Evolutionary conservation across 116 monocot species (phyloP).

Genomic region (Cymodocea nodosa): DNA sequence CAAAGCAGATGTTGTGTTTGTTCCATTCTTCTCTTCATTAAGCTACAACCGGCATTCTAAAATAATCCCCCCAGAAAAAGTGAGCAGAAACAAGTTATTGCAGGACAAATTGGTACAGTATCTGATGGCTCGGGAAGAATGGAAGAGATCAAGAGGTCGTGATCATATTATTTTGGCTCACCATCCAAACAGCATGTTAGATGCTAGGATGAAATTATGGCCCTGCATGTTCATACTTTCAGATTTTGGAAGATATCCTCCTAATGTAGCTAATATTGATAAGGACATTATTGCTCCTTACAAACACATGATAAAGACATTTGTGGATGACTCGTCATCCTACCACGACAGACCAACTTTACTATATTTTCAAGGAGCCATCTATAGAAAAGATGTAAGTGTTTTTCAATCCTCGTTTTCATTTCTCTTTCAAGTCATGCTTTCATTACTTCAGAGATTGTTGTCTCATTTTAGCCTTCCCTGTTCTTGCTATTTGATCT

Average conservation of each 20-base stretch:
- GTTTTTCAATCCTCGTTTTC: background rate
- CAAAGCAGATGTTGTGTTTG: constrained; percentile 67
- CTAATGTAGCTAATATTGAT: constrained; percentile 62
- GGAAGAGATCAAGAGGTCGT: constrained; percentile 56
- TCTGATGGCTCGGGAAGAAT: constrained; percentile 42
- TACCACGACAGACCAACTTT: constrained; percentile 57
- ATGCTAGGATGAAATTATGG: constrained; percentile 48
- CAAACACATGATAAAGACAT: constrained; percentile 51
- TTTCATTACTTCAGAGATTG: background rate
- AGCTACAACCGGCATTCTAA: constrained; percentile 86
- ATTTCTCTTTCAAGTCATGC: background rate
- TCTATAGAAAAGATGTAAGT: constrained; percentile 89
- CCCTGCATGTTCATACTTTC: constrained; percentile 73
- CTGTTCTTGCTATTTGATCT: too few species aligned
- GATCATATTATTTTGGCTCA: constrained; percentile 89
- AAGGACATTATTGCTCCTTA: constrained; percentile 93
- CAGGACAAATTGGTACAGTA: constrained; percentile 71
- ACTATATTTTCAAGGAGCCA: constrained; percentile 84
- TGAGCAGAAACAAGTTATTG: constrained; percentile 43
- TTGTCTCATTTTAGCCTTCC: background rate
- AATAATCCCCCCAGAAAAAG: constrained; percentile 22
- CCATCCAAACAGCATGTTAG: constrained; percentile 88
- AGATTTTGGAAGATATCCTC: constrained; percentile 86
- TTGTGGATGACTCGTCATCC: constrained; percentile 32
- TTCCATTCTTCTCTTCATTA: constrained; percentile 92